Base-by-base conservation (phyloP, 169 alveolate species). In the Babesia caballi region DNA sequence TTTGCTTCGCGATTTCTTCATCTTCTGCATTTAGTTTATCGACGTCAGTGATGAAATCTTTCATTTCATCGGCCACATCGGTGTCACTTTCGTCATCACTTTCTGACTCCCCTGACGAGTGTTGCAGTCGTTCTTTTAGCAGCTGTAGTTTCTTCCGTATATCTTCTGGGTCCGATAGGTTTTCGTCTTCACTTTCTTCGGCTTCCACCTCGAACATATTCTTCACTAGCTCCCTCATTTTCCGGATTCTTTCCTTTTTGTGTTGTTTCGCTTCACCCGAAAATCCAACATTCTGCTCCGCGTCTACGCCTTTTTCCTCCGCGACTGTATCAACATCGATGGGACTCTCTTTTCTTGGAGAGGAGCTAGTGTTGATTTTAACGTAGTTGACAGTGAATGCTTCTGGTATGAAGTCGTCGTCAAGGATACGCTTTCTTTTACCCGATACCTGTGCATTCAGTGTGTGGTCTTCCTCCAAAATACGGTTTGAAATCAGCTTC, bases 111-210 rank as follows among this genome's bases (percentile, higher is more conserved):
- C 57, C 74, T 23, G 40, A 27, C 11, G 85, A 66, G 57, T 77
- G 33, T 50, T 59, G 67, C 61, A 80, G 41, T 9, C 76, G 35
- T 21, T 80, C 57, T 40, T 71, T 80, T 11, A 67, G 65, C 52
- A 80, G 46, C 35, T 69, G 68, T 11, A 69, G 68, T 17, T 65
- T 65, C 14, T 73, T 46, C 19, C 53, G 33, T 25, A 57, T 59
- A 44, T 72, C 90, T 75, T 71, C 91, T 21, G 87, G 90, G 52
- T 85, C 90, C 3, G 80, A 78, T 3, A 61, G 83, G 33, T 71
- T 66, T 68, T 69, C 85, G 27, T 85, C 88, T 33, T 85, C 83
- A 49, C 76, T 68, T 19, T 82, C 88, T 57, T 78, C 77, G 4
- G 88, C 88, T 21, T 33, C 90, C 38, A 50, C 52, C 42, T 67